Conservation (phyloP, 2,329 filamentous ascomycete genomes). For the Aspergillus transmontanensis region DNA sequence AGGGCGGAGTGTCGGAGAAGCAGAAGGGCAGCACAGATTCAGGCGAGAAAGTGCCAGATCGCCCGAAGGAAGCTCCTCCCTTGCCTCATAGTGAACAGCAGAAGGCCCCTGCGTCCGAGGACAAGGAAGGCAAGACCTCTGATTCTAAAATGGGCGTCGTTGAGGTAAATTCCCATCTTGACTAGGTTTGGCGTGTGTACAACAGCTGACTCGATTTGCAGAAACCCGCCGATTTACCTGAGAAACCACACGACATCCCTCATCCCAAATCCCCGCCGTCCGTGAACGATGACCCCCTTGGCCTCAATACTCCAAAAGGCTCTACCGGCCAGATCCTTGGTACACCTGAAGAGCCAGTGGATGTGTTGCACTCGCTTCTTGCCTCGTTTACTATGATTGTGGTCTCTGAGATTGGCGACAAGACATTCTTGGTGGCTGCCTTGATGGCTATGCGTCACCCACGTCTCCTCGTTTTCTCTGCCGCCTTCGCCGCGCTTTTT, state of each 20-base stretch:
- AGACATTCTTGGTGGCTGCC: conserved; percentile 95
- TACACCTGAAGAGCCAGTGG: conserved; percentile 51
- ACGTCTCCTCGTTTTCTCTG: conserved; percentile 87
- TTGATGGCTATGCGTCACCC: conserved; percentile 99
- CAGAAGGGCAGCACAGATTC: conserved; percentile 72
- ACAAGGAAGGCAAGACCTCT: conserved; percentile 38
- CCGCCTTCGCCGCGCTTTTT: conserved; percentile 87
- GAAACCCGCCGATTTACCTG: conserved; percentile 82
- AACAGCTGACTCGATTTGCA: conserved; percentile 37
- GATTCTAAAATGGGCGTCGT: conserved; percentile 49
- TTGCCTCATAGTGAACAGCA: conserved; percentile 79
- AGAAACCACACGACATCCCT: conserved; percentile 73
- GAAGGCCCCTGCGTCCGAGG: conserved; percentile 54
- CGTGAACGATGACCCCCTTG: conserved; percentile 42
- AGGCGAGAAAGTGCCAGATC: conserved; percentile 74
- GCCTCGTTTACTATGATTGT: conserved; percentile 97
- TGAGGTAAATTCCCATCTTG: conserved; percentile 53
- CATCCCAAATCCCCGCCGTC: conserved; percentile 60
- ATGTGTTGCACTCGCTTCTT: conserved; percentile 80
- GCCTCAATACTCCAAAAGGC: conserved; percentile 20
- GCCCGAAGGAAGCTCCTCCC: conserved; percentile 82
- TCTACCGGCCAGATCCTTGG: conserved; percentile 20
- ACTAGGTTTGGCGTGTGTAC: not conserved
- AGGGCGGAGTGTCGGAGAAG: conserved; percentile 87
- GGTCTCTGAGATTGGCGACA: conserved; percentile 95